These are phyloP conservation scores for sunflower (Helianthus annuus) DNA, from an alignment of 129 eudicot genomes.

Conservation along the genomic window DNA sequence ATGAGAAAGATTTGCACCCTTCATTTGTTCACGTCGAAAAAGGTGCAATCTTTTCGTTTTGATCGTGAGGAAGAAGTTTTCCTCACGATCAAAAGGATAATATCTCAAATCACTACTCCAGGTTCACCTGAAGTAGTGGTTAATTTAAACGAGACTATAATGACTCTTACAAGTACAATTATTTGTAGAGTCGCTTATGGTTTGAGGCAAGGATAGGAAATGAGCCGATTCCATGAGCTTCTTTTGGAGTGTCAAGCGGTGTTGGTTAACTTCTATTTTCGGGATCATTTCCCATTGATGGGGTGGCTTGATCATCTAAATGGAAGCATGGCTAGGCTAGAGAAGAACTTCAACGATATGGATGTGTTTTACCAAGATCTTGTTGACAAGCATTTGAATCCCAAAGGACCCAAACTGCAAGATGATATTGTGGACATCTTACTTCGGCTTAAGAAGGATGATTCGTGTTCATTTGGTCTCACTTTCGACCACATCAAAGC, in stretches of 20 bases:
- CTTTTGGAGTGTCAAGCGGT: constrained; percentile 27
- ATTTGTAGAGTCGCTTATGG: constrained; percentile 36
- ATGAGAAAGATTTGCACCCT: constrained; percentile 35
- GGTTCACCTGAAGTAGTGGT: not conserved
- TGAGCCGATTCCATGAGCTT: constrained; percentile 26
- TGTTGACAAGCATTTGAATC: constrained; percentile 32
- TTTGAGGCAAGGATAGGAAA: not conserved
- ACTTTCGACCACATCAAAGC: constrained; percentile 47
- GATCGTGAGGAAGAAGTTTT: constrained; percentile 44
- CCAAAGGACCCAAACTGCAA: not conserved
- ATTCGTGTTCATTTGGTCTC: constrained; percentile 20
- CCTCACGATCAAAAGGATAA: constrained; percentile 22
- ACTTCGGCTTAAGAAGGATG: constrained; percentile 26
- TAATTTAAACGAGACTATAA: constrained; percentile 23
- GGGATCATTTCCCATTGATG: constrained; percentile 40
- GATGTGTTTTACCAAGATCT: constrained; percentile 38
- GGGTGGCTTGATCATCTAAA: constrained; percentile 47
- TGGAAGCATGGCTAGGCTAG: constrained; percentile 30
- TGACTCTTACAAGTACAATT: constrained; percentile 31
- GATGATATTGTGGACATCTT: constrained; percentile 37
- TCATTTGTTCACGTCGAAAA: constrained; percentile 34
- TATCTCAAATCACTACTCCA: not conserved
- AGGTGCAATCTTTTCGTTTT: constrained; percentile 38
- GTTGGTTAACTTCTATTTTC: constrained; percentile 24
- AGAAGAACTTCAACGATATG: constrained; percentile 27